A percentile compares a stretch with the other conserved stretches of the same genome.
phyloP scores from a whole-genome alignment of 2,329 filamentous ascomycete genomes.

The Epichloe hybrida region DNA sequence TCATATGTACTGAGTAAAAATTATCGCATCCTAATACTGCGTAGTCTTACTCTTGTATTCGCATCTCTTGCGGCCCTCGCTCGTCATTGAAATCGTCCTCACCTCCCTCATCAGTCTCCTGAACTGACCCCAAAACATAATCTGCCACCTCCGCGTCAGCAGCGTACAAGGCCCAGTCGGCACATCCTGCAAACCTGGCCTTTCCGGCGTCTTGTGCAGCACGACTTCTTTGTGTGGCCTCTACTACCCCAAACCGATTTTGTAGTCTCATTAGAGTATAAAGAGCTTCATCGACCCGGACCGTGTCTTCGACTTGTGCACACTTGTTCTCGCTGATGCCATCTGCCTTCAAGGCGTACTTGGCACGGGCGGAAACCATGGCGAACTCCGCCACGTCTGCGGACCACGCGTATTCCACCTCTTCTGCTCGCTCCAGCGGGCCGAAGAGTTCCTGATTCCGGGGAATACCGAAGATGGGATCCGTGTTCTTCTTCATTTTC shows the following conservation, averaged over 20 bases:
- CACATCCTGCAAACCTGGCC: conserved; percentile 15
- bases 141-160: conserved; percentile 12
- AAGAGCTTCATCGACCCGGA: background rate
- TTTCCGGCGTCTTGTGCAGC: conserved; percentile 9
- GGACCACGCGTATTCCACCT: conserved; percentile 12
- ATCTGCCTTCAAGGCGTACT: conserved; percentile 12
- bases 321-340: conserved; percentile 1
- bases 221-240: conserved; percentile 6
- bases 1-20: too few species aligned
- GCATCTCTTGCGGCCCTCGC: background rate
- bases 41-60: too few species aligned
- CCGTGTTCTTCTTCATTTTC: conserved; percentile 7
- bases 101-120: background rate
- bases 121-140: conserved; percentile 6
- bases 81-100: background rate
- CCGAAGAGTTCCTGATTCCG: conserved; percentile 6
- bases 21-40: too few species aligned
- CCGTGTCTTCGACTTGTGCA: background rate
- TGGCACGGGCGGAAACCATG: conserved; percentile 8
- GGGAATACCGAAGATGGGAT: conserved; percentile 11
- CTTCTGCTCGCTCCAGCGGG: conserved; percentile 3
- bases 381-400: conserved; percentile 13
- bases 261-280: conserved; percentile 5
- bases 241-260: conserved; percentile 8
- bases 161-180: conserved; percentile 15